phyloP scores from a whole-genome alignment of 163 green algal genomes.

The Volvox carteri region DNA sequence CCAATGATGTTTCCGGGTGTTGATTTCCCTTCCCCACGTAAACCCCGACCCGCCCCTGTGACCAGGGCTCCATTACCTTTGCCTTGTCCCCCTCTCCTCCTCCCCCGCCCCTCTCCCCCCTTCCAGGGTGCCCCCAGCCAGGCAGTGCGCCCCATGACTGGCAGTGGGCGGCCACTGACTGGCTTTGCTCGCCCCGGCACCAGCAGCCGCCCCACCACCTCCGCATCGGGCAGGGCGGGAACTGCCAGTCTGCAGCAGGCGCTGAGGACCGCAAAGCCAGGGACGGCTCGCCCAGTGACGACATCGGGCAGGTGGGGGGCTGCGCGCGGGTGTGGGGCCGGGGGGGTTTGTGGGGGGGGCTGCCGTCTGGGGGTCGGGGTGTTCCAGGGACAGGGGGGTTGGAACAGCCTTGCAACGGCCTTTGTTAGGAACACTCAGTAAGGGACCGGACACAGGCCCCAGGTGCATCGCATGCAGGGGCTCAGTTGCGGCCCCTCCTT shows the following conservation, averaged over 20 bases:
- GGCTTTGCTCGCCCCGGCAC: constrained; percentile 77
- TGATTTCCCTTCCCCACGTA: no score
- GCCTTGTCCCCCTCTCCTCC: no score
- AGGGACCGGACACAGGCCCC: no score
- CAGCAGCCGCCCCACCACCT: constrained; percentile 53
- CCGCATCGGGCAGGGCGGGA: constrained; percentile 33
- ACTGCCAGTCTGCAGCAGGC: constrained; percentile 64
- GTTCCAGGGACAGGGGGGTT: background rate
- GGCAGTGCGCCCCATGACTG: constrained; percentile 78
- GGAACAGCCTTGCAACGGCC: no score
- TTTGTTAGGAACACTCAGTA: no score
- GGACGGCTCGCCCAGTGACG: constrained; percentile 77
- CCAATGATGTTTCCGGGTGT: no score
- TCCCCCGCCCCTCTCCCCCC: no score
- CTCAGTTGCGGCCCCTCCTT: background rate
- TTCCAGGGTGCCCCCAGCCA: constrained; percentile 60
- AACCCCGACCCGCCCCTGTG: no score
- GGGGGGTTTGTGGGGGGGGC: background rate
- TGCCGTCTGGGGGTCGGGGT: background rate
- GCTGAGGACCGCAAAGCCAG: constrained; percentile 64
- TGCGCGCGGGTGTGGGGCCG: no score
- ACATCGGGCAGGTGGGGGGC: constrained; percentile 72
- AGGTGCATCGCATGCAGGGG: background rate
- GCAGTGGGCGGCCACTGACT: constrained; percentile 73
- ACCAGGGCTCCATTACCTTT: no score